phyloP scores from a whole-genome alignment of 2,329 filamentous ascomycete species.

The Phialocephala sp. region DNA sequence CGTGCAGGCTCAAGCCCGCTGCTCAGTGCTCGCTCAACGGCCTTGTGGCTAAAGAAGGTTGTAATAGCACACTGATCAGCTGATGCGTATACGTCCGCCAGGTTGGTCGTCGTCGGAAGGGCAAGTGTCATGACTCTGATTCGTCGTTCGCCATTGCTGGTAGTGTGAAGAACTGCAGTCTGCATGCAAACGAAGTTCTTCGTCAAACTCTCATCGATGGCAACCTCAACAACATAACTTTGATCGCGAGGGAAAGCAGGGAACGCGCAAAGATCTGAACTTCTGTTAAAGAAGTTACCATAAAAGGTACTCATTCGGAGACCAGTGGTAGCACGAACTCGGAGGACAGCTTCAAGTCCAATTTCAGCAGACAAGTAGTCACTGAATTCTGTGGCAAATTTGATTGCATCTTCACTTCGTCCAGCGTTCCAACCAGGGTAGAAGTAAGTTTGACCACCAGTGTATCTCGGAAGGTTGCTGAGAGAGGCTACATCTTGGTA shows the following conservation, averaged over 20 bases:
- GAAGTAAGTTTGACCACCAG: slow-evolving; percentile 97
- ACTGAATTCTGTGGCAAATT: slow-evolving; percentile 95
- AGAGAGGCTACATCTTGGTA: slow-evolving; percentile 98
- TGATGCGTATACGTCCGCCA: slow-evolving; percentile 91
- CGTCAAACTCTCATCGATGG: slow-evolving; percentile 91
- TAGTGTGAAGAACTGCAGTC: slow-evolving; percentile 94
- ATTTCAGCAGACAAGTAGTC: slow-evolving; percentile 98
- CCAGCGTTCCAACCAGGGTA: slow-evolving; percentile 97
- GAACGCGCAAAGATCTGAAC: slow-evolving; percentile 96
- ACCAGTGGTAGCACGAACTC: slow-evolving; percentile 92
- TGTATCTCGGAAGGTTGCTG: slow-evolving; percentile 94
- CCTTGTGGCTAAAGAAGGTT: slow-evolving; percentile 96
- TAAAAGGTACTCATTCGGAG: slow-evolving; percentile 98
- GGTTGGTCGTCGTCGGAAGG: slow-evolving; percentile 87
- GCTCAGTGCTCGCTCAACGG: slow-evolving; percentile 86
- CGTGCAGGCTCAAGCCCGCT: slow-evolving; percentile 88
- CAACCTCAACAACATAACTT: slow-evolving; percentile 96
- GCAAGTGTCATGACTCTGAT: slow-evolving; percentile 94
- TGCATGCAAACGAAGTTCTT: slow-evolving; percentile 94
- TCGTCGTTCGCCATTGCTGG: slow-evolving; percentile 93
- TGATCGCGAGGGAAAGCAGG: slow-evolving; percentile 97
- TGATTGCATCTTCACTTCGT: slow-evolving; percentile 92
- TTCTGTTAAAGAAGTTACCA: slow-evolving; percentile 99
- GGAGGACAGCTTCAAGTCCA: slow-evolving; percentile 91
- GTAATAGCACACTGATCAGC: slow-evolving; percentile 94